Base-by-base conservation (phyloP, 495 filamentous ascomycete genomes). In the Xylaria intraflava region DNA sequence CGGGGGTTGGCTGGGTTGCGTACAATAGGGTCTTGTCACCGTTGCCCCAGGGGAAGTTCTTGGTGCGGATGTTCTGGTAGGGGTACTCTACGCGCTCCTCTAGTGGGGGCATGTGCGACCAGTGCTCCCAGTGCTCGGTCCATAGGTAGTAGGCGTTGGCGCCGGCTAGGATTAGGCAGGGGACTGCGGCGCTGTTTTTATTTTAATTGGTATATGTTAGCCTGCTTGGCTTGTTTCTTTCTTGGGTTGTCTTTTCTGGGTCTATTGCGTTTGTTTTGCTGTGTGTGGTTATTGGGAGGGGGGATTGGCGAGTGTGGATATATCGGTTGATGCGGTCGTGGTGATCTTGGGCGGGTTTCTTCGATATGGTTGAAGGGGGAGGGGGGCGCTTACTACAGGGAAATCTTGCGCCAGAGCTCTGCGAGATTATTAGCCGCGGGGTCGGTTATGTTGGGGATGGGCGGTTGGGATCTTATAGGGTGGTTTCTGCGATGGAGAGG, bases 41-140 rank as follows among this genome's bases (percentile, higher is more conserved):
- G 67, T 95, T 79, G 43, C 90, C 90, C 86, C 87, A 96, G 60
- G 81, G 80, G 81, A 74, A 96, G 78, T 92, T 93, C 80, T 89
- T 92, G 59, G 78, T 76, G 64, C 91, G 83, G 66, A 96, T 83
- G 78, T 96, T 96, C 83, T 90, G 87, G 80, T 90, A 96, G 51
- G 88, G 80, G 76, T 96, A 96, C 76, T 96, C 84, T 59, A 76
- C 65, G 64, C 88, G 83, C 72, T 96, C 92, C 78, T 94, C 88
- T 33, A 93, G 80, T 51, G 92, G 85, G 47, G 86, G 80, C 76
- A 88, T 75, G 77, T 96, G 90, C 6, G 70, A 70, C 87, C 85
- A 89, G 76, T 96, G 91, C 75, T 93, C 87, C 91, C 90, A 95
- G 73, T 96, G 91, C 82, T 94, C 88, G 55, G 78, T 81, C 89